Base-by-base conservation (phyloP, 495 filamentous ascomycete genomes). In the Penicillium simplicissimum region DNA sequence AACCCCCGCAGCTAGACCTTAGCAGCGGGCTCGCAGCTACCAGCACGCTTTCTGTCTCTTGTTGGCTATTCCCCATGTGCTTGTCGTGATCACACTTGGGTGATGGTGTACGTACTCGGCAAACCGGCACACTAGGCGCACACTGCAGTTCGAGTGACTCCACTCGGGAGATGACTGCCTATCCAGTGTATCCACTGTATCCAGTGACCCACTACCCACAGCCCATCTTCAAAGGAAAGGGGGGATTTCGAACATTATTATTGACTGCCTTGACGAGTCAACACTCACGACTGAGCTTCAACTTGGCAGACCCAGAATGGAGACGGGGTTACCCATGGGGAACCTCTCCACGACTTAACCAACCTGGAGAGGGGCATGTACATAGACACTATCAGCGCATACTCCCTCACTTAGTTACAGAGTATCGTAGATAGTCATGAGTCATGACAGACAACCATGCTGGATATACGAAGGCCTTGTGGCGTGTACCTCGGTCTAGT, bases 61-160 rank as follows among this genome's bases (percentile, higher is more conserved):
- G 3, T 53, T 37, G 19, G 10, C n/a, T 10, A 34, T 28, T 9
- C 17, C 11, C 11, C 17, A 8, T n/a, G 17, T 43, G 34, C 34
- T 19, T n/a, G 21, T n/a, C 21, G 7, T 40, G 21, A 21, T 45
- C 19, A 15, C 19, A 45, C 42, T 19, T 45, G 42, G 17, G 17
- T n/a, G 55, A 58, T 62, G 53, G 40, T 43, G 63, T 59, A 58
- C 57, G 60, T 59, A 58, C 57, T 72, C 71, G 71, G 71, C 69
- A 74, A 72, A 72, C 71, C 71, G 67, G 71, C 71, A 74, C 71
- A 15, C 47, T 47, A 52, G 57, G 59, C 4, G 21, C 62, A 55
- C 58, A 58, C 55, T 45, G 42, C 35, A n/a, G n/a, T n/a, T n/a
- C n/a, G n/a, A n/a, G 38, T 17, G 25, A 48, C n/a, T 28, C 51